These are phyloP conservation scores for Ananas comosus DNA, from an alignment of 176 grass and related monocot genomes.

Conservation along the genomic window DNA sequence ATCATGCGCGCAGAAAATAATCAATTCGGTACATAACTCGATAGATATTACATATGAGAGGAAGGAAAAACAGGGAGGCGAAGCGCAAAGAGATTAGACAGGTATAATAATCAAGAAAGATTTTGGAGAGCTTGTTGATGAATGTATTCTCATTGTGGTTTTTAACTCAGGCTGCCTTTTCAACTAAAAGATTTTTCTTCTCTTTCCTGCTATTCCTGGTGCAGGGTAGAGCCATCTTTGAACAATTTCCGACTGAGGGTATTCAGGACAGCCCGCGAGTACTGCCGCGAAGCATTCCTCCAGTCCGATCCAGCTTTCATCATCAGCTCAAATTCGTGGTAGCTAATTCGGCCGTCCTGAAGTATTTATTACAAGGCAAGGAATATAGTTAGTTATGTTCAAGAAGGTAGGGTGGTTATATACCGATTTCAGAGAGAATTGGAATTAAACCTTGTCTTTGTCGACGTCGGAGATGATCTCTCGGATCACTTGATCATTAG, in stretches of 20 bases:
- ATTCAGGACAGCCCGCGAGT: slow-evolving; percentile 45
- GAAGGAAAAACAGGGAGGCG: too few relatives aligned
- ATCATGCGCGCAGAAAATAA: not conserved
- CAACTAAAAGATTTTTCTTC: not conserved
- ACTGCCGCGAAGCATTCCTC: slow-evolving; percentile 62
- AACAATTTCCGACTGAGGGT: slow-evolving; percentile 59
- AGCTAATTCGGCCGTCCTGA: slow-evolving; percentile 93
- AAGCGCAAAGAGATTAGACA: not conserved
- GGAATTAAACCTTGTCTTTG: slow-evolving; percentile 46
- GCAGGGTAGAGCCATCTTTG: slow-evolving; percentile 20
- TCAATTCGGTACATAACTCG: not conserved
- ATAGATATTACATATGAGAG: not conserved
- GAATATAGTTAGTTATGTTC: not conserved
- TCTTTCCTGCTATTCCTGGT: not conserved
- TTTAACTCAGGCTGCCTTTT: not conserved
- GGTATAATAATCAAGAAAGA: not conserved
- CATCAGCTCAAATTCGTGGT: slow-evolving; percentile 73
- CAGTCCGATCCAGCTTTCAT: slow-evolving; percentile 87
- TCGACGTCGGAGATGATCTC: slow-evolving; percentile 66
- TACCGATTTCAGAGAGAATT: not conserved
- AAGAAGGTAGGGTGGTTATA: not conserved
- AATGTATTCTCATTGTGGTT: too few relatives aligned
- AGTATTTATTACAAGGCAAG: slow-evolving; percentile 14
- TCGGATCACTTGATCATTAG: slow-evolving; percentile 48
- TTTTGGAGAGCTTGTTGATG: not conserved